phyloP scores from a whole-genome alignment of 192 early-diverging fungal species.

The Backusella liffmaniae region DNA sequence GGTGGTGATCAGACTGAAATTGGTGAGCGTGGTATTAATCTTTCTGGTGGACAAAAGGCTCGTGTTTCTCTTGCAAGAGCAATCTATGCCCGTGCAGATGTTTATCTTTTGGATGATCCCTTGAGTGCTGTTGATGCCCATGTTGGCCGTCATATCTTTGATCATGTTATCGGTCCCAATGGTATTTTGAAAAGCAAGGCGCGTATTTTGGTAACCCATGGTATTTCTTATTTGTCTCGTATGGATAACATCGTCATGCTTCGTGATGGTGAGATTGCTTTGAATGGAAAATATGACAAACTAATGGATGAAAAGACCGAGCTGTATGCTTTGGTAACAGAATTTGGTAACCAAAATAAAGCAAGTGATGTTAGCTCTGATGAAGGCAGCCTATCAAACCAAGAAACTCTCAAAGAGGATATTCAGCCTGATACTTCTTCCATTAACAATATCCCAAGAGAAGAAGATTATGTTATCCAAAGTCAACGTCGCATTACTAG shows the following conservation, averaged over 20 bases:
- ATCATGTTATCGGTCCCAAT: slow-evolving; percentile 82
- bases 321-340: slow-evolving; percentile 65
- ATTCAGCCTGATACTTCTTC: background rate
- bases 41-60: slow-evolving; percentile 92
- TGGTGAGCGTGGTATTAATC: slow-evolving; percentile 87
- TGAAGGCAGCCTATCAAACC: slow-evolving; percentile 11
- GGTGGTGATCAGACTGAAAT: slow-evolving; percentile 92
- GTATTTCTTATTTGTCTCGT: slow-evolving; percentile 73
- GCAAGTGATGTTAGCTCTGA: slow-evolving; percentile 27
- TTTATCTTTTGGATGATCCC: slow-evolving; percentile 77
- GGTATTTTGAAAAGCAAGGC: slow-evolving; percentile 77
- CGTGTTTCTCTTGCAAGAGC: slow-evolving; percentile 67
- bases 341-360: slow-evolving; percentile 59
- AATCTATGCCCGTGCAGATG: slow-evolving; percentile 88
- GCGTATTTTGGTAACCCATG: slow-evolving; percentile 81
- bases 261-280: slow-evolving; percentile 65
- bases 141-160: slow-evolving; percentile 77
- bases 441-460: slow-evolving; percentile 26
- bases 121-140: slow-evolving; percentile 66
- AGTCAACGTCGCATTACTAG: background rate
- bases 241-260: slow-evolving; percentile 71
- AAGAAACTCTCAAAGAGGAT: slow-evolving; percentile 15
- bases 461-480: slow-evolving; percentile 26
- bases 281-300: slow-evolving; percentile 63
- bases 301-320: slow-evolving; percentile 64